Base-by-base conservation (phyloP, 768 basidiomycete species). In the Pisolithus albus region DNA sequence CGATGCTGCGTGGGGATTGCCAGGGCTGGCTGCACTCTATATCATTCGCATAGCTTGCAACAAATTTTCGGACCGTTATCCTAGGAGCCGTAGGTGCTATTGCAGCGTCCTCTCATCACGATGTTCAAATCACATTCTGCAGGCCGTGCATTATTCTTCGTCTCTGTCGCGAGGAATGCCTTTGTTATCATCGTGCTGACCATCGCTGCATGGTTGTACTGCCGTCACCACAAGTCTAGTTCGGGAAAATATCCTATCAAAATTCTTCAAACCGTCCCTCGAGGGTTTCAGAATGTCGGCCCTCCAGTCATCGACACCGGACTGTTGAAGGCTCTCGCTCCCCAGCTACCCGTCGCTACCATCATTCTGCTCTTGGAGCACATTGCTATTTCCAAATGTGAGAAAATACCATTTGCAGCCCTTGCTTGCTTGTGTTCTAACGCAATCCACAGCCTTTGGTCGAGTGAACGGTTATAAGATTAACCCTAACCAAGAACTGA, bases 361-460 rank as follows among this genome's bases (percentile, higher is more conserved):
- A 91, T 95, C 57, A 86, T 95, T 61, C 76, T 97, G 43, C 75
- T 97, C 13, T 74, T 97, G 47, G 95, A 97, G 67, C 96, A 99
- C 70, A 97, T 98, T 53, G 88, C 94, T 28, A 99, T 99, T 58
- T 82, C 89, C n/a, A 95, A 93, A 70, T 89, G 89, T 87, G 65
- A 62, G 80, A 68, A 16, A 11, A 7, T 26, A 51, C 39, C 38
- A n/a, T 34, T 32, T 3, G 24, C 39, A 7, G 16, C 16, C 40
- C 32, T 40, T 15, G 34, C 1, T 42, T 24, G 40, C 18, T 16
- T 42, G 30, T 3, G 4, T 48, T 15, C 50, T 67, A 24, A 69
- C 24, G 1, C 26, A n/a, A 13, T 50, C n/a, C 5, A 5, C 59
- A 92, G 88, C 92, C 2, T 97, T 97, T 66, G 95, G 93, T 48